These are phyloP conservation scores for Cinchona pubescens DNA, from an alignment of 257 asterid genomes.

Conservation along the genomic window DNA sequence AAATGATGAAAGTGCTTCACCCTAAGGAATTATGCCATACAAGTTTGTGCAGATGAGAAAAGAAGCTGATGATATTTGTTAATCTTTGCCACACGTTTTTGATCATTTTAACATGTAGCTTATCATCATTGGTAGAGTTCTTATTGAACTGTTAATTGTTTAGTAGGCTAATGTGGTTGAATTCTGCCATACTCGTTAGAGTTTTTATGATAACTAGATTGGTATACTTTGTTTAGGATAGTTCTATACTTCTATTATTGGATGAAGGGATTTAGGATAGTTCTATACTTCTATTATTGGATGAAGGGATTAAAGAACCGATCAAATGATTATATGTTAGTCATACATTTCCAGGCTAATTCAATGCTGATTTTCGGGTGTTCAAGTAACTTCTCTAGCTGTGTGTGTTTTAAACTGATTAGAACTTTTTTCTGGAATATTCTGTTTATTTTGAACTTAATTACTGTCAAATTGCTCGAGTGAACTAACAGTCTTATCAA, in stretches of 20 bases:
- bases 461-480: not conserved
- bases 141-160: not conserved
- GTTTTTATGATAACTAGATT: not conserved
- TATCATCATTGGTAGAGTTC: not conserved
- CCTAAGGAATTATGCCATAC: not conserved
- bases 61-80: not conserved
- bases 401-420: not conserved
- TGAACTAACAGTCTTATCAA: not conserved
- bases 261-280: not conserved
- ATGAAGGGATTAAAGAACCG: not conserved
- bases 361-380: not conserved
- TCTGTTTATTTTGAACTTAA: not conserved
- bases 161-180: slow-evolving; percentile 2
- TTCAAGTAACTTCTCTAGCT: not conserved
- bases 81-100: not conserved
- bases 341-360: not conserved
- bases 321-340: not conserved
- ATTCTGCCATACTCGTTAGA: not conserved
- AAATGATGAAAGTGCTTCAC: not conserved
- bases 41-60: not conserved
- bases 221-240: not conserved
- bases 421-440: not conserved
- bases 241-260: not conserved
- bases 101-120: slow-evolving; percentile 1
- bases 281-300: too few relatives aligned